A percentile compares a stretch with the other conserved stretches of the same genome.
These are phyloP conservation scores for Linum lewisii DNA, from an alignment of 345 rosid species.

Conservation along the genomic window DNA sequence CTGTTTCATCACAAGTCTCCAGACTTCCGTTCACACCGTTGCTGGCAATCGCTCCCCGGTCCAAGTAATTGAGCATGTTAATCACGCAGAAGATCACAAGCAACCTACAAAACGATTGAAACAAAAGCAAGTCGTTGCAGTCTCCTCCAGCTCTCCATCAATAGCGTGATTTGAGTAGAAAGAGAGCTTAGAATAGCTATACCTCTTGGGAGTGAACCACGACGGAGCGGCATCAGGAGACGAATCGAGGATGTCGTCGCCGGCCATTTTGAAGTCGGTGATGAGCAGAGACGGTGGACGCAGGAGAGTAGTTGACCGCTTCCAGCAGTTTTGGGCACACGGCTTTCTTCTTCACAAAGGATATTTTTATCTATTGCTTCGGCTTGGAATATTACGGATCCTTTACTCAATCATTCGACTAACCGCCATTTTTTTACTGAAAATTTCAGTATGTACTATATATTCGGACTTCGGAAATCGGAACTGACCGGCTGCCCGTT, in stretches of 20 bases:
- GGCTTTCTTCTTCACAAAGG: too few species aligned
- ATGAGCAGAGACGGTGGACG: neutral
- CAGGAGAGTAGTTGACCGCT: too few species aligned
- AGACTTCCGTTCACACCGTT: conserved; percentile 21
- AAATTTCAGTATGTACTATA: too few species aligned
- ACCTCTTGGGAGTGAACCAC: conserved; percentile 5
- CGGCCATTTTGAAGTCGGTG: neutral
- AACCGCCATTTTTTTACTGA: too few species aligned
- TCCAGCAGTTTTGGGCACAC: too few species aligned
- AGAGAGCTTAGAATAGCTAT: neutral
- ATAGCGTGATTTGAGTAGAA: neutral
- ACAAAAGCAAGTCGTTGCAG: neutral
- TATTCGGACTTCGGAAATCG: too few species aligned
- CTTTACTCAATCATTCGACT: too few species aligned
- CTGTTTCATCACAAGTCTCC: conserved; percentile 17
- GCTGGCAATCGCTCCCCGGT: conserved; percentile 22
- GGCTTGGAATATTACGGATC: too few species aligned
- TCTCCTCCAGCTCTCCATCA: neutral
- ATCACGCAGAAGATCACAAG: conserved; percentile 16
- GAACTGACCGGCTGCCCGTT: too few species aligned
- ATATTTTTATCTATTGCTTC: too few species aligned
- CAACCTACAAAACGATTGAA: conserved; percentile 10
- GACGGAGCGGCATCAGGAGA: neutral
- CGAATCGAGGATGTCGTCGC: neutral
- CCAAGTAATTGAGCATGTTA: conserved; percentile 20